Evolutionary conservation across 1,139 yeast genomes (phyloP).

Genomic region (Suhomyces panamericanus): DNA sequence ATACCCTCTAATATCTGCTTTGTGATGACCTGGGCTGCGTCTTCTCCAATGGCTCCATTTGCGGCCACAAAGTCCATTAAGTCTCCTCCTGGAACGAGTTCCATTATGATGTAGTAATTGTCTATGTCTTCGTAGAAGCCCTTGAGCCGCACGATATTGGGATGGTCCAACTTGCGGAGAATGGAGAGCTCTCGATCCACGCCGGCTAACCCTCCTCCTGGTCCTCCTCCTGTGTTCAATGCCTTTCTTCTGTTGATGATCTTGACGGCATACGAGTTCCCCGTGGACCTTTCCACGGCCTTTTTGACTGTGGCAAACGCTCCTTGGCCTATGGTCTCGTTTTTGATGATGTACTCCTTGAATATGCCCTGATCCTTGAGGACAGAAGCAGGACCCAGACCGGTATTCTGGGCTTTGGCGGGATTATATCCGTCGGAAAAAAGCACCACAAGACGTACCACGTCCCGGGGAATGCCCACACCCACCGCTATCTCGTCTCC

Average conservation of each 20-base stretch:
- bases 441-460: conserved; percentile 70
- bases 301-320: conserved; percentile 95
- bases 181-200: conserved; percentile 86
- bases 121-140: conserved; percentile 84
- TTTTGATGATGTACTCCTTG: conserved; percentile 73
- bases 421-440: conserved; percentile 49
- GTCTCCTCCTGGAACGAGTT: conserved; percentile 95
- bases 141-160: conserved; percentile 77
- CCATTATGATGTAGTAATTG: conserved; percentile 88
- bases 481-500: conserved; percentile 94
- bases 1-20: conserved; percentile 84
- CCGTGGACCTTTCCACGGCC: conserved; percentile 82
- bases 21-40: conserved; percentile 81
- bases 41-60: conserved; percentile 88
- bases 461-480: conserved; percentile 78
- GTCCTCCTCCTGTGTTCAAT: conserved; percentile 66
- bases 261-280: conserved; percentile 85
- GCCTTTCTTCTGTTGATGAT: conserved; percentile 83
- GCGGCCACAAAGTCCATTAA: conserved; percentile 94
- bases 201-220: conserved; percentile 45
- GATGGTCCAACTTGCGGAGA: conserved; percentile 73
- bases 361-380: conserved; percentile 55
- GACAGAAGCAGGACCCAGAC: conserved; percentile 21
- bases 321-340: conserved; percentile 90
- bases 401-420: conserved; percentile 20